phyloP scores from a whole-genome alignment of 345 rosid species.

The Erodium maritimum region DNA sequence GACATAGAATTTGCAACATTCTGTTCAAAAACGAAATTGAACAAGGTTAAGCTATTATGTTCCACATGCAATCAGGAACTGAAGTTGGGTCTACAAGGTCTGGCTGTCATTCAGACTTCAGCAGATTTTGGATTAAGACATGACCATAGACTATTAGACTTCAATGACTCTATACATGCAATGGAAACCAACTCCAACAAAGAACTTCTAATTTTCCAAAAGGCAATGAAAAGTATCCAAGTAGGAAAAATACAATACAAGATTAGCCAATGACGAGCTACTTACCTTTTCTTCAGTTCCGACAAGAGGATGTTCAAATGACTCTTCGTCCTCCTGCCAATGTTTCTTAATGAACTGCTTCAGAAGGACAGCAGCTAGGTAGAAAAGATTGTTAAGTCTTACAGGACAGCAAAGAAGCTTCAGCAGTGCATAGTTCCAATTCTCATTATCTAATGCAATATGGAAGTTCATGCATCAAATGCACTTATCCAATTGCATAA shows the following conservation, averaged over 20 bases:
- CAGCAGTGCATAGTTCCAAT: background rate
- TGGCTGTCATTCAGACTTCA: background rate
- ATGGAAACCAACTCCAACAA: background rate
- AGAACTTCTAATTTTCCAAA: too few relatives aligned
- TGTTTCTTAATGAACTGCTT: constrained; percentile 84
- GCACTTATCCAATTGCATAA: background rate
- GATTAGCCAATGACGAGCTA: background rate
- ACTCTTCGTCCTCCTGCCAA: constrained; percentile 83
- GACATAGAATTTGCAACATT: background rate
- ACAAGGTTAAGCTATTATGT: background rate
- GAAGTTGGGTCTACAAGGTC: background rate
- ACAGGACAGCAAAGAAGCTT: constrained; percentile 9
- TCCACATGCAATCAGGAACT: background rate
- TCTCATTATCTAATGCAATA: background rate
- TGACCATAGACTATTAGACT: too few relatives aligned
- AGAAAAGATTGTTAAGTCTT: constrained; percentile 35
- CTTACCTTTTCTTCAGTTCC: constrained; percentile 65
- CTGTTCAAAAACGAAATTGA: background rate
- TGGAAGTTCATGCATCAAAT: background rate
- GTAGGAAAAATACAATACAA: too few relatives aligned
- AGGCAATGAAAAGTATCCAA: background rate
- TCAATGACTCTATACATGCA: background rate
- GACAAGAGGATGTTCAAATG: constrained; percentile 63
- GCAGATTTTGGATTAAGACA: too few relatives aligned
- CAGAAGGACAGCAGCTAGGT: constrained; percentile 90